These are phyloP conservation scores for Juglanconis sp. DNA, from an alignment of 2,329 filamentous ascomycete genomes.

Conservation along the genomic window DNA sequence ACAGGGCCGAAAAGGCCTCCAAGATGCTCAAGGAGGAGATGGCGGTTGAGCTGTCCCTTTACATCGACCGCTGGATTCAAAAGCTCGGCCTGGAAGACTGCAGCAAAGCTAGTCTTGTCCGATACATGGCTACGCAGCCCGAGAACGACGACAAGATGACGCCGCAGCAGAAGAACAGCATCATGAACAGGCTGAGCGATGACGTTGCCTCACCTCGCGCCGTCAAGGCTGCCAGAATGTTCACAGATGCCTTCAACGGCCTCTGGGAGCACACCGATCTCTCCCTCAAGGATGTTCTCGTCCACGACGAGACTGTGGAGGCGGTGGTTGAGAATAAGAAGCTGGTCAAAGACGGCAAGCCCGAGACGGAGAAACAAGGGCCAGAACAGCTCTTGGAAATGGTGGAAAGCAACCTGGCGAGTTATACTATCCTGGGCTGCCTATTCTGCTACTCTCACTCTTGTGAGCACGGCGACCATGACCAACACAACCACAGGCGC, in stretches of 20 bases:
- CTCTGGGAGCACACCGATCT: constrained; percentile 49
- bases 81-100: constrained; percentile 48
- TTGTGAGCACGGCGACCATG: constrained; percentile 60
- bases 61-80: constrained; percentile 53
- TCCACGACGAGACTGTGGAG: constrained; percentile 53
- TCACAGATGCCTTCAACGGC: constrained; percentile 54
- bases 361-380: constrained; percentile 32
- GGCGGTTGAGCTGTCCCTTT: constrained; percentile 48
- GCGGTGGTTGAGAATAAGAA: constrained; percentile 52
- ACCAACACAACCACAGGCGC: constrained; percentile 49
- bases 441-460: constrained; percentile 59
- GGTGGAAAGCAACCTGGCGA: constrained; percentile 49
- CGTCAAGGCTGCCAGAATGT: constrained; percentile 43
- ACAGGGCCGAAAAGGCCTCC: constrained; percentile 47
- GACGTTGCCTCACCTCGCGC: constrained; percentile 40
- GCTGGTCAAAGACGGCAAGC: constrained; percentile 44
- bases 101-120: constrained; percentile 50
- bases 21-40: constrained; percentile 50
- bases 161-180: constrained; percentile 51
- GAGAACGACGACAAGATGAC: constrained; percentile 47
- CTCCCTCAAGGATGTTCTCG: constrained; percentile 49
- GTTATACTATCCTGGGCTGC: constrained; percentile 54
- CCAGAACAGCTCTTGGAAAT: constrained; percentile 34
- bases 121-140: constrained; percentile 47
- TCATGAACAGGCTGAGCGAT: constrained; percentile 46